Base-by-base conservation (phyloP, 2,329 filamentous ascomycete genomes). In the Epichloe sibirici region DNA sequence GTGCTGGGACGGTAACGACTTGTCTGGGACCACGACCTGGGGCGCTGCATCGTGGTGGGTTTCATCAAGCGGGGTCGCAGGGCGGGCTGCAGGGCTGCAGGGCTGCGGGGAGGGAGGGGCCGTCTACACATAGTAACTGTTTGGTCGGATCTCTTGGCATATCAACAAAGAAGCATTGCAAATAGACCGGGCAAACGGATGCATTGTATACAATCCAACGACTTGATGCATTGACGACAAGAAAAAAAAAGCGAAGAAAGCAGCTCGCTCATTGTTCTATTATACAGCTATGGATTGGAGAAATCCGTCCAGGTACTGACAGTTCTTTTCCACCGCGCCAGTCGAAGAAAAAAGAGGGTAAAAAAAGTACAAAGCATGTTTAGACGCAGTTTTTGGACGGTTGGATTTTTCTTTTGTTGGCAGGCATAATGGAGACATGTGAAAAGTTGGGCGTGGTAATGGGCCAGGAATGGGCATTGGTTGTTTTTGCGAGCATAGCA, bases 1-100 rank as follows among this genome's bases (percentile, higher is more conserved):
- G 74, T 81, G 65, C 63, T 78, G 58, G 71, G 75, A 50, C 72
- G 75, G 59, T 81, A 59, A 64, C 52, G 53, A 49, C 28, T 38
- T 40, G 49, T 40, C 45, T 12, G 12, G 15, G 25, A 17, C 12
- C 11, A 3, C 6, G 15, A 45, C n/a, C 43, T 13, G 11, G 37
- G 39, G n/a, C 15, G 37, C n/a, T 25, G 23, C 23, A 34, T 37
- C n/a, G 38, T 43, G 46, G 45, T 38, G 37, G 45, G 43, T 5
- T 37, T 48, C 31, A 31, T 31, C n/a, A 17, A 52, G 55, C 50
- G 55, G 50, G 55, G 55, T 52, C 52, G 39, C 54, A 54, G 54
- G 54, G 54, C 40, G 54, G 54, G 54, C 40, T 21, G 40, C 11
- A 17, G 54, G 54, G 54, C 40, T 21, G 40, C 11, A 17, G 3